phyloP scores from a whole-genome alignment of 345 rosid species.

The Iberis pinnata region DNA sequence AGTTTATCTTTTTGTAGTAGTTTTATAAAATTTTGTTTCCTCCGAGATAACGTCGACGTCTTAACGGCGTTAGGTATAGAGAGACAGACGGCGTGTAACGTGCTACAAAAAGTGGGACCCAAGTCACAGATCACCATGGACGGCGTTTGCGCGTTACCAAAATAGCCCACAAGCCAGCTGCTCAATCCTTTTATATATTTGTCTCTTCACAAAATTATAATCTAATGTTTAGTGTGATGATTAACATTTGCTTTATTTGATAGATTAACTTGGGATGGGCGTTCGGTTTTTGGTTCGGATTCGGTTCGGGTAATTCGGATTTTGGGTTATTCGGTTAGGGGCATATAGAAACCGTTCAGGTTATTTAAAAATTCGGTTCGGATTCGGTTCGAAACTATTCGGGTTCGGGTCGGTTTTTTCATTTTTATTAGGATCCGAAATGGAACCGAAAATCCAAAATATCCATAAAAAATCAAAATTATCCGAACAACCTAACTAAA shows the following conservation, averaged over 20 bases:
- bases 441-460: too few relatives aligned
- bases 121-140: constrained; percentile 40
- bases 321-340: too few relatives aligned
- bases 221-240: constrained; percentile 6
- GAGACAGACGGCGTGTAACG: constrained; percentile 22
- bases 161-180: constrained; percentile 38
- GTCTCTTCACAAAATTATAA: neutral
- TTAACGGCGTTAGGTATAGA: constrained; percentile 23
- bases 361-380: too few relatives aligned
- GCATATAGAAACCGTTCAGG: too few relatives aligned
- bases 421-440: too few relatives aligned
- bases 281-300: too few relatives aligned
- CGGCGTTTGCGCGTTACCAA: constrained; percentile 47
- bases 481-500: too few relatives aligned
- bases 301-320: too few relatives aligned
- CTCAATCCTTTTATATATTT: constrained; percentile 3
- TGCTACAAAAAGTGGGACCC: constrained; percentile 32
- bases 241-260: constrained; percentile 10
- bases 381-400: too few relatives aligned
- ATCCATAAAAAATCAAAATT: too few relatives aligned
- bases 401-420: too few relatives aligned
- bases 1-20: constrained; percentile 7
- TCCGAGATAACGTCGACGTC: constrained; percentile 8
- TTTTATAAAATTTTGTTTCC: neutral
- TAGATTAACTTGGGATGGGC: too few relatives aligned